A percentile compares a stretch with the other conserved stretches of the same genome.
Evolutionary conservation across 805 yeast genomes (phyloP).

Genomic region (Ascoidea asiatica): DNA sequence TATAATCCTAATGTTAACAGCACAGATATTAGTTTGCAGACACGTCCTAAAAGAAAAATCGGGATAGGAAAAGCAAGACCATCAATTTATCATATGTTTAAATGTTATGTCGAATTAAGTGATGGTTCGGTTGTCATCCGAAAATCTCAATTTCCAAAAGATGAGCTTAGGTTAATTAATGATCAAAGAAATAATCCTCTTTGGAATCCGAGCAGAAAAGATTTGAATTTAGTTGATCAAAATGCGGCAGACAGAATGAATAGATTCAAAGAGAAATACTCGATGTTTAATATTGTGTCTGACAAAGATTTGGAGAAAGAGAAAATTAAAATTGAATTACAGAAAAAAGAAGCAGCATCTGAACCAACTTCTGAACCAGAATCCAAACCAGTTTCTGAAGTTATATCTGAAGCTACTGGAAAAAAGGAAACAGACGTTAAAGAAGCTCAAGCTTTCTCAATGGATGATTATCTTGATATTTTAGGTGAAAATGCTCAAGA

Average conservation of each 20-base stretch:
- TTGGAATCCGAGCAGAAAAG: slow-evolving; percentile 84
- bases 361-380: slow-evolving; percentile 1
- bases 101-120: slow-evolving; percentile 76
- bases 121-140: slow-evolving; percentile 87
- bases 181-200: slow-evolving; percentile 80
- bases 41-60: slow-evolving; percentile 57
- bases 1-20: neutral
- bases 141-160: slow-evolving; percentile 78
- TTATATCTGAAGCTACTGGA: slow-evolving; percentile 18
- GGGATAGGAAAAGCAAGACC: slow-evolving; percentile 82
- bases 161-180: slow-evolving; percentile 69
- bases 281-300: slow-evolving; percentile 29
- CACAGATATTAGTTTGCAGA: slow-evolving; percentile 7
- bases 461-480: slow-evolving; percentile 43
- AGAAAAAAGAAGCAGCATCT: slow-evolving; percentile 5
- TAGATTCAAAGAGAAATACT: slow-evolving; percentile 57
- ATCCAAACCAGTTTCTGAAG: slow-evolving; percentile 7
- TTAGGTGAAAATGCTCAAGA: slow-evolving; percentile 44
- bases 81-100: slow-evolving; percentile 82
- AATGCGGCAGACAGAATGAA: slow-evolving; percentile 72
- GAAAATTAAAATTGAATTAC: slow-evolving; percentile 5
- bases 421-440: slow-evolving; percentile 14
- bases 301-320: slow-evolving; percentile 18
- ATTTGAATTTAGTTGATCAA: slow-evolving; percentile 61
- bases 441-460: slow-evolving; percentile 16